Percentiles rank a stretch among this genome's conserved stretches.
Evolutionary conservation across 129 eudicot genomes (phyloP).

Genomic region (Helichrysum umbraculigerum): DNA sequence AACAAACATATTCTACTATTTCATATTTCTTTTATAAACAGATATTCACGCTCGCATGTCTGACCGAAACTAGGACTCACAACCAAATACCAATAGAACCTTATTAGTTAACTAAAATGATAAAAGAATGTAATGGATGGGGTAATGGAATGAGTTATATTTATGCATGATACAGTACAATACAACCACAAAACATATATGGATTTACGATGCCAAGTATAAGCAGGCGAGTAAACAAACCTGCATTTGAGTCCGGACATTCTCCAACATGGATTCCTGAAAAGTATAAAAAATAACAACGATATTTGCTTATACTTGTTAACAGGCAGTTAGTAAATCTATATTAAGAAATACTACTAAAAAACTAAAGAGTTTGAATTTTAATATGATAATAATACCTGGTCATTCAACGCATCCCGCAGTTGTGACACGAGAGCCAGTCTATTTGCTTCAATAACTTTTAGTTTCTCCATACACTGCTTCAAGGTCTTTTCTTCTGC

Average conservation of each 20-base stretch:
- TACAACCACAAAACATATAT: not conserved
- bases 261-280: constrained; percentile 95
- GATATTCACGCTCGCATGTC: not conserved
- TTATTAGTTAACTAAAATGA: too few species aligned
- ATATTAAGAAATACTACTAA: not conserved
- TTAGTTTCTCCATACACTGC: constrained; percentile 79
- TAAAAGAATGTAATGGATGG: too few species aligned
- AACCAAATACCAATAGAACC: too few species aligned
- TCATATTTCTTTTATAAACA: not conserved
- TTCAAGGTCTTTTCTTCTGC: constrained; percentile 65
- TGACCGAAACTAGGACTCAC: too few species aligned
- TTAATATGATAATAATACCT: constrained; percentile 44
- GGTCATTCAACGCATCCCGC: constrained; percentile 76
- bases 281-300: constrained; percentile 10
- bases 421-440: constrained; percentile 77
- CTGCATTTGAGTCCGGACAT: constrained; percentile 92
- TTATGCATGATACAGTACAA: too few species aligned
- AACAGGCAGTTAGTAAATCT: not conserved
- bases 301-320: not conserved
- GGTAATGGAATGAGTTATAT: too few species aligned
- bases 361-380: not conserved
- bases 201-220: not conserved
- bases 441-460: constrained; percentile 85
- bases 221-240: constrained; percentile 38
- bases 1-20: not conserved